Evolutionary conservation across 768 basidiomycete genomes (phyloP).

Genomic region (Paxillus rubicundulus): DNA sequence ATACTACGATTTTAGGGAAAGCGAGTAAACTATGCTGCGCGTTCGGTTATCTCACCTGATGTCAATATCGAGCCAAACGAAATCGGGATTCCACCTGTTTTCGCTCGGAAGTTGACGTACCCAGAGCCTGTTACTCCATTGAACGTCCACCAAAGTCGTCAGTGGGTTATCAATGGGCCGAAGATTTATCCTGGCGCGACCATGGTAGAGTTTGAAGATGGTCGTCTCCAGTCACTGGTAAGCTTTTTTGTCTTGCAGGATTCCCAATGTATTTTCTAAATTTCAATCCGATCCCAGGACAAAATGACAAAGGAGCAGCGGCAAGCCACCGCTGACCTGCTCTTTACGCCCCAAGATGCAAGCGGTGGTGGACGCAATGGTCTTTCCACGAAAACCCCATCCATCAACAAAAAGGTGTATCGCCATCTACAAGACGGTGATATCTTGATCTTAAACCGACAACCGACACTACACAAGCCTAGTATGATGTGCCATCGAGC

Average conservation of each 20-base stretch:
- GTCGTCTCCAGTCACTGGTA: slow-evolving; percentile 81
- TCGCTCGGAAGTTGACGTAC: slow-evolving; percentile 94
- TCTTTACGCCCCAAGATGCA: slow-evolving; percentile 85
- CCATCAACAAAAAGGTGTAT: slow-evolving; percentile 96
- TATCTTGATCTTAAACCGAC: slow-evolving; percentile 92
- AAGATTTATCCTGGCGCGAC: slow-evolving; percentile 88
- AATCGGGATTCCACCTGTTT: slow-evolving; percentile 96
- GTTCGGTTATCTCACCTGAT: slow-evolving; percentile 99
- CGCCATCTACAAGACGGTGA: slow-evolving; percentile 94
- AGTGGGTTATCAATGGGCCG: slow-evolving; percentile 88
- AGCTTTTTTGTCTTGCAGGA: slow-evolving; percentile 2
- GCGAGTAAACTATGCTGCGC: slow-evolving; percentile 98
- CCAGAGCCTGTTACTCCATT: slow-evolving; percentile 93
- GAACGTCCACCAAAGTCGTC: slow-evolving; percentile 86
- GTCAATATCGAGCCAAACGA: slow-evolving; percentile 99
- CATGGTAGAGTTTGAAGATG: slow-evolving; percentile 95
- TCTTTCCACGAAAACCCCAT: slow-evolving; percentile 71
- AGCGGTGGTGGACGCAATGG: slow-evolving; percentile 45
- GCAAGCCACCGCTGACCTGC: slow-evolving; percentile 92
- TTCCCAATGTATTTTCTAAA: neutral
- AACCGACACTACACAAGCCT: slow-evolving; percentile 97
- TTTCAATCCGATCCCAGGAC: slow-evolving; percentile 49
- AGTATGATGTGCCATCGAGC: slow-evolving; percentile 99
- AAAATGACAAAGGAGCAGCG: slow-evolving; percentile 85
- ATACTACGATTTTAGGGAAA: slow-evolving; percentile 65